These are phyloP conservation scores for Pythium pectinolyticum DNA, from an alignment of 352 stramenopile species.

Conservation along the genomic window DNA sequence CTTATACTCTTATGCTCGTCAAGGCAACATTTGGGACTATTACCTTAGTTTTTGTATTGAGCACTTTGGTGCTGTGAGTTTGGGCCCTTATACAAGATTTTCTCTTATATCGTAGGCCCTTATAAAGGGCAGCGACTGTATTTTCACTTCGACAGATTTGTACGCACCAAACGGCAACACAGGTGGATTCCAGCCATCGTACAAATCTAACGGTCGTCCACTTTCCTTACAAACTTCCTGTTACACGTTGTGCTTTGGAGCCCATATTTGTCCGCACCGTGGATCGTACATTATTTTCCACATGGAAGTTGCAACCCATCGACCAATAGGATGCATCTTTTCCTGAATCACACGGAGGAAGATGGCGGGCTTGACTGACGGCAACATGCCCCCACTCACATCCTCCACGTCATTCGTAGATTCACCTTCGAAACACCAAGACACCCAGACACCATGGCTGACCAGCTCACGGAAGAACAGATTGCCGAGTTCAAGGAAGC, in stretches of 20 bases:
- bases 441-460: constrained; percentile 62
- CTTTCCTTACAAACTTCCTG: constrained; percentile 37
- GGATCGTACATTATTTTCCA: constrained; percentile 32
- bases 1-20: too few relatives aligned
- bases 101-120: constrained; percentile 2
- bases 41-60: background rate
- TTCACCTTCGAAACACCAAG: constrained; percentile 42
- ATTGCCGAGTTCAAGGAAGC: constrained; percentile 99
- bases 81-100: background rate
- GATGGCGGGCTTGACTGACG: background rate
- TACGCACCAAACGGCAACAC: constrained; percentile 23
- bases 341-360: background rate
- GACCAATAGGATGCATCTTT: background rate
- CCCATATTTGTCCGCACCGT: constrained; percentile 27
- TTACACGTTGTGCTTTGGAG: background rate
- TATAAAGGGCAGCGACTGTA: background rate
- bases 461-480: constrained; percentile 93
- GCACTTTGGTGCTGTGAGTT: background rate
- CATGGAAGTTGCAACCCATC: too few relatives aligned
- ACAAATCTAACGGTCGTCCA: constrained; percentile 37
- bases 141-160: constrained; percentile 5
- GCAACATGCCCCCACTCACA: background rate
- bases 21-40: background rate
- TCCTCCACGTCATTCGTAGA: constrained; percentile 54
- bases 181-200: background rate